Conservation (phyloP, 257 asterid species). For the Forsythia viridissima region DNA sequence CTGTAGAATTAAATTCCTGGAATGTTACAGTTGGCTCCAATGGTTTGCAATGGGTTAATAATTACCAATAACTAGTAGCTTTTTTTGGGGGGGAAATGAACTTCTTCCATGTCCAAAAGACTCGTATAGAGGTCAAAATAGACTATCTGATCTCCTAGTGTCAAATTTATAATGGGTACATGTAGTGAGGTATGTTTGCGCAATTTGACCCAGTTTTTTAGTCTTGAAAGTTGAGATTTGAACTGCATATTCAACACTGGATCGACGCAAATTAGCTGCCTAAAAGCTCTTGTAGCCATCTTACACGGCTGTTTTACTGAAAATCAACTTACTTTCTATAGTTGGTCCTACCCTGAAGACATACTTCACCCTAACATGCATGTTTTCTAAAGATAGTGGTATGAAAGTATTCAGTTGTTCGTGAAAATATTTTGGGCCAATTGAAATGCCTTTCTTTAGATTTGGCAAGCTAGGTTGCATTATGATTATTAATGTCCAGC, state of each 20-base stretch:
- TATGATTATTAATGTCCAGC: neutral
- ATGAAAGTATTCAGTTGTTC: neutral
- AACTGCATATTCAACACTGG: neutral
- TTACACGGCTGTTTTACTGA: neutral
- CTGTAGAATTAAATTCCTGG: neutral
- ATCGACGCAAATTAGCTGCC: neutral
- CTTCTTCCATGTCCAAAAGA: neutral
- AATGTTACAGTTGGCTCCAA: neutral
- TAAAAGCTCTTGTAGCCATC: neutral
- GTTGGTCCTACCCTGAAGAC: neutral
- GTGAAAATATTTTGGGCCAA: slow-evolving; percentile 6
- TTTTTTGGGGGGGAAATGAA: neutral
- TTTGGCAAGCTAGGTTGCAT: neutral
- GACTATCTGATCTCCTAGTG: neutral
- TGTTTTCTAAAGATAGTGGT: neutral
- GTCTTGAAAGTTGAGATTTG: neutral
- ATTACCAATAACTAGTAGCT: neutral
- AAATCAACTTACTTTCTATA: neutral
- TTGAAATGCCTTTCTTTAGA: neutral
- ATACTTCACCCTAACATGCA: neutral
- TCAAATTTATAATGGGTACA: neutral
- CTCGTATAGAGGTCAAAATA: neutral
- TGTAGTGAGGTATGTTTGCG: neutral
- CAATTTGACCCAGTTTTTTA: neutral
- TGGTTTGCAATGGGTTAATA: neutral